phyloP scores from a whole-genome alignment of 495 filamentous ascomycete species.

The Bathelium albidoporum region DNA sequence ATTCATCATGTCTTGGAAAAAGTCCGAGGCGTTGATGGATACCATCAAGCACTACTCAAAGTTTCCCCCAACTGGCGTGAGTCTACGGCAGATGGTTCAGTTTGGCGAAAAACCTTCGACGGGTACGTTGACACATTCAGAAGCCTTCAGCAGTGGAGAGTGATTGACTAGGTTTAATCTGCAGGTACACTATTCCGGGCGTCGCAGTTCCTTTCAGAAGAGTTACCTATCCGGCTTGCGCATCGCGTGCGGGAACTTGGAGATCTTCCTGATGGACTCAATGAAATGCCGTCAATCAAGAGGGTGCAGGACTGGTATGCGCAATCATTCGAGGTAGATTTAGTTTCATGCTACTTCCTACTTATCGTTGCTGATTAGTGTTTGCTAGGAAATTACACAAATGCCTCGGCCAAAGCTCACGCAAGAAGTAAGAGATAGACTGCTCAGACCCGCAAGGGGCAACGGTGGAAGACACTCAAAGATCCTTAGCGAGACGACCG shows the following conservation, averaged over 20 bases:
- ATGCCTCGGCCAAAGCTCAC: conserved; percentile 66
- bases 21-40: conserved; percentile 82
- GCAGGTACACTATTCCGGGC: conserved; percentile 91
- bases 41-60: conserved; percentile 97
- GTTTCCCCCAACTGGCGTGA: conserved; percentile 95
- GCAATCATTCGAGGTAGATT: conserved; percentile 89
- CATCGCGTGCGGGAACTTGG: conserved; percentile 91
- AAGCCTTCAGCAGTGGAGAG: conserved; percentile 16
- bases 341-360: neutral
- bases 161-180: conserved; percentile 6
- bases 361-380: neutral
- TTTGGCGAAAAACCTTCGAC: conserved; percentile 86
- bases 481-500: conserved; percentile 68
- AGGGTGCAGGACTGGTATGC: conserved; percentile 97
- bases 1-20: conserved; percentile 18
- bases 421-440: conserved; percentile 64
- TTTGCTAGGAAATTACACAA: conserved; percentile 71
- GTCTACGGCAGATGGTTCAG: conserved; percentile 96
- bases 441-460: conserved; percentile 61
- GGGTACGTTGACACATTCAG: conserved; percentile 42
- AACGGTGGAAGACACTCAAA: conserved; percentile 45
- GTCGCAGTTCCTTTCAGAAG: conserved; percentile 96
- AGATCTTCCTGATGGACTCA: conserved; percentile 90
- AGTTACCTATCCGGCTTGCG: conserved; percentile 91
- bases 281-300: conserved; percentile 94